Conservation (phyloP, 2,329 filamentous ascomycete species). For the Penicillium sp. region DNA sequence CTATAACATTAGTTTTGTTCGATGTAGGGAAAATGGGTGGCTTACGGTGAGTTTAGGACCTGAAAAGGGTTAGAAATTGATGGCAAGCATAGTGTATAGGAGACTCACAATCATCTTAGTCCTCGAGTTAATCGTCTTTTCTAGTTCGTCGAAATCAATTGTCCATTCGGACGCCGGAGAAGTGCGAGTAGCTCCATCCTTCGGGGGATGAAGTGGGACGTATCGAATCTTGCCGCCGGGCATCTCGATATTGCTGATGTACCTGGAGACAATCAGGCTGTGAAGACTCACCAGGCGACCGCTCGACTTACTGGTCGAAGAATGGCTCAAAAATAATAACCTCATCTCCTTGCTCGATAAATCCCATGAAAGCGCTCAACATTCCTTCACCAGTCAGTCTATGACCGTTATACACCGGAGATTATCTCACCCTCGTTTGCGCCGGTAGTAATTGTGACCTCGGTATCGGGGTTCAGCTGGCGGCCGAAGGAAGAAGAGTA, state of each 20-base stretch:
- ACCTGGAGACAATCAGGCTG: conserved; percentile 50
- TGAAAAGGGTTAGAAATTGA: conserved; percentile 24
- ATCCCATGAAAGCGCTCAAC: conserved; percentile 97
- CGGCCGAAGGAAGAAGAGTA: conserved; percentile 90
- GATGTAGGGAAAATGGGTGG: not conserved
- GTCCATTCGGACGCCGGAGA: conserved; percentile 88
- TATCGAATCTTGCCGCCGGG: conserved; percentile 93
- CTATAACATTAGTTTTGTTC: conserved; percentile 27
- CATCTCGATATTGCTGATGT: conserved; percentile 99
- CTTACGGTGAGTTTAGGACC: conserved; percentile 58
- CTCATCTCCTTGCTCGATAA: conserved; percentile 92
- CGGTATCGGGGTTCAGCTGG: conserved; percentile 81
- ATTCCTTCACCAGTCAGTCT: conserved; percentile 61
- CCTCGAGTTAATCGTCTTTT: conserved; percentile 77
- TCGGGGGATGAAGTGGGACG: conserved; percentile 89
- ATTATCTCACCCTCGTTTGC: conserved; percentile 53
- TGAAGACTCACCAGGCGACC: not conserved
- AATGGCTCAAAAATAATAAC: conserved; percentile 98
- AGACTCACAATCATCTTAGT: conserved; percentile 89
- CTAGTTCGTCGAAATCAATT: conserved; percentile 81
- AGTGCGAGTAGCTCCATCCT: conserved; percentile 76
- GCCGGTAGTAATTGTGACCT: conserved; percentile 88
- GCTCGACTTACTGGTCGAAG: conserved; percentile 80
- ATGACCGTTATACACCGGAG: not conserved
- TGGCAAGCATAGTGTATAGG: not conserved